A percentile compares a stretch with the other conserved stretches of the same genome.
These are phyloP conservation scores for Cryptomeria japonica DNA, from an alignment of 75 land plant species.

Conservation along the genomic window DNA sequence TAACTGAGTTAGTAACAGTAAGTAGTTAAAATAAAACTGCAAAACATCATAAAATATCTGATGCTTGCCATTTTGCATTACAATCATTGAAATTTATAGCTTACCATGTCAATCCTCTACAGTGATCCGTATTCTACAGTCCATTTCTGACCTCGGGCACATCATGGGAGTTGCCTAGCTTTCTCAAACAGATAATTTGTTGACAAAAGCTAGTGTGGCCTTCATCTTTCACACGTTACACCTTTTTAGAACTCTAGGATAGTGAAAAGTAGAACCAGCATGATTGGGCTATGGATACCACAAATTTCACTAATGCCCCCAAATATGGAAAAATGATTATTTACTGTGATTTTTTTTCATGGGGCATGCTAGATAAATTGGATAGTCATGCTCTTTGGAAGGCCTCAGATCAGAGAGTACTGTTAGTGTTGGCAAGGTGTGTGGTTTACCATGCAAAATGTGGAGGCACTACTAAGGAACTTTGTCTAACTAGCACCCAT, in stretches of 20 bases:
- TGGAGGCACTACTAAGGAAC: too few relatives aligned
- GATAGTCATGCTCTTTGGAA: too few relatives aligned
- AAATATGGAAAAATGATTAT: not conserved
- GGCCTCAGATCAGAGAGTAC: too few relatives aligned
- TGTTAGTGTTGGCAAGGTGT: too few relatives aligned
- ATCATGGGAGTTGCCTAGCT: not conserved
- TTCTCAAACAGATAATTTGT: conserved; percentile 4
- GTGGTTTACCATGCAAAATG: too few relatives aligned
- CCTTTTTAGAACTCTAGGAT: not conserved
- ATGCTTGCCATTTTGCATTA: not conserved
- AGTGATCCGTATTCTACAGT: not conserved
- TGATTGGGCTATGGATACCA: conserved; percentile 1
- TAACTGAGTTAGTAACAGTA: not conserved
- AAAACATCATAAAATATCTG: not conserved
- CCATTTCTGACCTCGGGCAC: not conserved
- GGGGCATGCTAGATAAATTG: too few relatives aligned
- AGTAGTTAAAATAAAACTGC: not conserved
- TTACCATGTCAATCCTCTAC: conserved; percentile 7
- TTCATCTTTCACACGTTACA: conserved; percentile 7
- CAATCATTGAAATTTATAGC: not conserved
- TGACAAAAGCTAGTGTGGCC: conserved; percentile 2
- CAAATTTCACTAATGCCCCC: not conserved
- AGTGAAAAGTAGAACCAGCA: not conserved
- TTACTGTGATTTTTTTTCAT: too few relatives aligned
- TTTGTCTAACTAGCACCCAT: too few relatives aligned